Evolutionary conservation across 108 stramenopile species (phyloP), one percentile per base, ranked within the genome.

Genomic region (Nitzschia putrida): DNA sequence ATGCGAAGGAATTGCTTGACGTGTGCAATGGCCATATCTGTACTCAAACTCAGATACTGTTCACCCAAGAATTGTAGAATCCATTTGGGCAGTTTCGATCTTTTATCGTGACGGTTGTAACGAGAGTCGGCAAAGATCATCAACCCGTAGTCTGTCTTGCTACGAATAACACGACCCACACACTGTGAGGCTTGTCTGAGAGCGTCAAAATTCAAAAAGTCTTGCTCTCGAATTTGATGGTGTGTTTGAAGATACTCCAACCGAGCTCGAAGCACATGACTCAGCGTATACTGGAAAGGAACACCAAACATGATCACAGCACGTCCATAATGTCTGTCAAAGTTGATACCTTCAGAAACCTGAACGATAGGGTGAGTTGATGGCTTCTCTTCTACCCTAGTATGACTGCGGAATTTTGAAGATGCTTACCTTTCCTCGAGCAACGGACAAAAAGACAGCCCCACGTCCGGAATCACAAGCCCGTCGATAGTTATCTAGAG

Each of bases 301-400:
- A 99, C 95, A 11, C 99, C 99, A 72, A 99, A 95, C 88, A 98
- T 91, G 38, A 99, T 84, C 54, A 99, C 99, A 34, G 92, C 92
- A 21, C 99, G 82, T 16, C 99, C 99, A 72, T 98, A 98, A 55
- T 99, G 99, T 23, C 98, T 84, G 74, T 99, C 99, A 78, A 99
- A 99, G 78, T 99, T 98, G 76, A 99, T 99, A 25, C 99, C 99
- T 68, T 99, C 99, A 8, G 99, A 98, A 12, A 98, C 97, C 93
- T 96, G 50, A 25, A 22, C 14, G 0, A 2, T 41, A 24, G 20
- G 34, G 65, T 43, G 69, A 56, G 54, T 2, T 3, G 8, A 2
- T 23, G 1, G 18, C 12, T 21, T n/a, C n/a, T n/a, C n/a, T n/a
- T n/a, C n/a, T n/a, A n/a, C n/a, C n/a, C n/a, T n/a, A n/a, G n/a